Evolutionary conservation across 148 eudicot genomes (phyloP), one percentile per base, ranked within the genome.

Genomic region (Fagopyrum esculentum): DNA sequence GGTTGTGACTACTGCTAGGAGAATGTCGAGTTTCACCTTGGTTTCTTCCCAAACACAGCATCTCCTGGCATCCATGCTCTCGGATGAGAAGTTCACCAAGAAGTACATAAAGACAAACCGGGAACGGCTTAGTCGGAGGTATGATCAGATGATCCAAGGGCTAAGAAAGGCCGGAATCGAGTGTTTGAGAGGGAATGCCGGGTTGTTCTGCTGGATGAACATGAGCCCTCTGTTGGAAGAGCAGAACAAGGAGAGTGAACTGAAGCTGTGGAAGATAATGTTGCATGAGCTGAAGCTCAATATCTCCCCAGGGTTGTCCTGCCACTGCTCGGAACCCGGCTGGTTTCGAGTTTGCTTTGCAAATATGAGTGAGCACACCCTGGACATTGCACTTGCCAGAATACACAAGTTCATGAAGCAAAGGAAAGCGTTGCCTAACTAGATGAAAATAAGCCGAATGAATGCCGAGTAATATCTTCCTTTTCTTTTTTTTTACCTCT

Each of bases 341-440:
- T 93, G 98, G 98, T 93, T 93, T 75, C 80, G 98, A 77, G 96
- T 90, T 30, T 93, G 96, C 78, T 93, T 90, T 79, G 96, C 98
- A 0, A 90, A 93, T 55, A 93, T 93, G 98, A 90, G 90, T 73
- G 90, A 93, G 80, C 63, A 80, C 49, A 93, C 98, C 49, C 81
- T 93, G 4, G 82, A 89, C 60, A 75, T 90, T 75, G 98, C 93
- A 17, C 82, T 93, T 45, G 35, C 72, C 19, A 89, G 98, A 80
- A 75, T 90, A 69, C 69, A 77, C 35, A 71, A 80, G 52, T 92
- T 92, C 83, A 86, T 90, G 89, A 85, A 81, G 44, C 69, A 77
- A 73, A 85, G 81, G 57, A 84, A 78, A 57, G 30, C 3, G 7
- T 26, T 22, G 17, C 30, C 6, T 19, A 1, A 17, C 9, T 22